Percentiles rank a stretch among this genome's conserved stretches.
Conservation (phyloP, 805 yeast species). For the Pichia pseudocactophila region DNA sequence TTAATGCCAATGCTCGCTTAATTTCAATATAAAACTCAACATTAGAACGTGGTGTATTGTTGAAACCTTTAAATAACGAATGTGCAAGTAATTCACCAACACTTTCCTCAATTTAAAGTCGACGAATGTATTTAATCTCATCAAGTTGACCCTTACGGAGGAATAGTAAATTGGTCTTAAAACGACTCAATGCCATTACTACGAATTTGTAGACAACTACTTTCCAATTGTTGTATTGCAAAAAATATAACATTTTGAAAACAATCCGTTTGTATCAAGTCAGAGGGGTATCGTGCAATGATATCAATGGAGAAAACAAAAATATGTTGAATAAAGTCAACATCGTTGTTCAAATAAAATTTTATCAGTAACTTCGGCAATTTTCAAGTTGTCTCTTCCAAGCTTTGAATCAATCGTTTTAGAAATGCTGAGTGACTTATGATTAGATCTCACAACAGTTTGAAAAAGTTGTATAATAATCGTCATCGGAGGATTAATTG, state of each 20-base stretch:
- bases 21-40: constrained; percentile 50
- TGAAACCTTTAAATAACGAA: constrained; percentile 33
- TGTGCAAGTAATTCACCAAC: constrained; percentile 27
- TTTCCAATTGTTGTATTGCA: constrained; percentile 28
- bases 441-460: constrained; percentile 22
- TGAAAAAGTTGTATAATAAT: constrained; percentile 30
- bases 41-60: constrained; percentile 49
- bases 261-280: constrained; percentile 28
- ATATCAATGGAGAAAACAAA: constrained; percentile 35
- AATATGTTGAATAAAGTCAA: constrained; percentile 48
- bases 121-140: constrained; percentile 24
- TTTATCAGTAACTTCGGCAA: constrained; percentile 28
- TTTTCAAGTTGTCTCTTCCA: constrained; percentile 17
- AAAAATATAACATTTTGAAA: constrained; percentile 24
- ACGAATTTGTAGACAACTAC: constrained; percentile 45
- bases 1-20: constrained; percentile 31
- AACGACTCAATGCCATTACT: constrained; percentile 40
- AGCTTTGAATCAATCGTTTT: constrained; percentile 9
- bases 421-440: constrained; percentile 22
- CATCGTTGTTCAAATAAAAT: constrained; percentile 41
- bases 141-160: constrained; percentile 34
- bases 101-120: constrained; percentile 23
- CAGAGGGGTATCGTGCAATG: constrained; percentile 14
- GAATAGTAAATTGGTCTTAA: constrained; percentile 46
- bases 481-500: constrained; percentile 21